Evolutionary conservation across 1,284 basidiomycete species (phyloP).

Genomic region (Neolentinus lepideus): DNA sequence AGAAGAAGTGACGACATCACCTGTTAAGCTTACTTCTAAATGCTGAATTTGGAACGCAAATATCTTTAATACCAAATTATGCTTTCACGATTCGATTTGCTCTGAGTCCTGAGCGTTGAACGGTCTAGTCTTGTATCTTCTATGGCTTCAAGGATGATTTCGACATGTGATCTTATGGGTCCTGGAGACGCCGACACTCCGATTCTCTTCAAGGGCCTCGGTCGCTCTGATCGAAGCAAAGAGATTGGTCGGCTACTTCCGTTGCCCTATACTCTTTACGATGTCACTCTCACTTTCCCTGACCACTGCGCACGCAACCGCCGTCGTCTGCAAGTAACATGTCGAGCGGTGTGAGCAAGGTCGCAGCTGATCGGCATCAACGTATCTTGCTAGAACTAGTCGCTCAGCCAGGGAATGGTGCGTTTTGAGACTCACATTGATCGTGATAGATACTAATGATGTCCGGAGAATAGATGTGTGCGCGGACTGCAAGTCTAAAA

Average conservation of each 20-base stretch:
- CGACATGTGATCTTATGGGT: too few species aligned
- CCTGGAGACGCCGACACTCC: too few species aligned
- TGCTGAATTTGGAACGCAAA: too few species aligned
- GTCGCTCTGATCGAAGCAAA: not conserved
- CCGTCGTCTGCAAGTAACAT: not conserved
- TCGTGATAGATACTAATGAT: not conserved
- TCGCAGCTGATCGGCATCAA: constrained; percentile 63
- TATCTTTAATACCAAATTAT: too few species aligned
- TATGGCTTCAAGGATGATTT: too few species aligned
- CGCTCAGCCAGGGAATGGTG: constrained; percentile 70
- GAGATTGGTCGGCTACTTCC: not conserved
- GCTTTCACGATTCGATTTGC: too few species aligned
- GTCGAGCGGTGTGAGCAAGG: constrained; percentile 34
- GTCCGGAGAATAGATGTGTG: constrained; percentile 50
- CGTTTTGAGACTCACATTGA: constrained; percentile 14
- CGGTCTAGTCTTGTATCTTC: too few species aligned
- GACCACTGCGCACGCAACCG: not conserved
- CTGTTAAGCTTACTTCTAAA: too few species aligned
- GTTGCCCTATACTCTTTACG: not conserved
- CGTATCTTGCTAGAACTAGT: constrained; percentile 60
- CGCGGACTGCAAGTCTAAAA: constrained; percentile 76
- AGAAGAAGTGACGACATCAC: too few species aligned
- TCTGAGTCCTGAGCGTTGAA: too few species aligned
- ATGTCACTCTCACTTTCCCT: not conserved
- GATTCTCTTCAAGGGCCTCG: too few species aligned